These are phyloP conservation scores for Penicillium mononematosum DNA, from an alignment of 495 filamentous ascomycete species.

Conservation along the genomic window DNA sequence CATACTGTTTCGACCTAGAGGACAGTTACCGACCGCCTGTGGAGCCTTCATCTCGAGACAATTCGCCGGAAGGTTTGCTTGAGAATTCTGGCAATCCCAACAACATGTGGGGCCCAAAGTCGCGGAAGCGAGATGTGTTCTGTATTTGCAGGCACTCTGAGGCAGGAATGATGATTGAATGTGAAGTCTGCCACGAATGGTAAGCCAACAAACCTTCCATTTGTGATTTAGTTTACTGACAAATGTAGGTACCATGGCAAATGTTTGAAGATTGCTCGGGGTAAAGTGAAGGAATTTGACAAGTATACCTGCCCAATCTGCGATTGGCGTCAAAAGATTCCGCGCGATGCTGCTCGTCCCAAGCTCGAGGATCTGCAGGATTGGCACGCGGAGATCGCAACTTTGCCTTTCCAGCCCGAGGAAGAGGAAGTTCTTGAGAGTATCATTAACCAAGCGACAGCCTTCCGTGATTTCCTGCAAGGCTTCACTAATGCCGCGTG, in stretches of 20 bases:
- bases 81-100: slow-evolving; percentile 40
- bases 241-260: slow-evolving; percentile 86
- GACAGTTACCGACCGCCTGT: slow-evolving; percentile 88
- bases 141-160: slow-evolving; percentile 94
- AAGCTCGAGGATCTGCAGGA: slow-evolving; percentile 88
- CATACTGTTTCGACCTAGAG: slow-evolving; percentile 86
- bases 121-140: slow-evolving; percentile 75
- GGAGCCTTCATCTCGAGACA: slow-evolving; percentile 85
- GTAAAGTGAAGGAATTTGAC: slow-evolving; percentile 96
- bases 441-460: slow-evolving; percentile 79
- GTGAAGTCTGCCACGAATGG: slow-evolving; percentile 97
- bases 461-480: slow-evolving; percentile 81
- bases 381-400: slow-evolving; percentile 83
- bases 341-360: slow-evolving; percentile 93
- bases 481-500: slow-evolving; percentile 76
- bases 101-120: slow-evolving; percentile 51
- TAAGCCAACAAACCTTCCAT: slow-evolving; percentile 39
- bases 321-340: slow-evolving; percentile 96
- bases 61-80: slow-evolving; percentile 68
- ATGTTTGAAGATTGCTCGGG: slow-evolving; percentile 95
- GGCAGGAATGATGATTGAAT: slow-evolving; percentile 99
- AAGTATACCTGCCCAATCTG: slow-evolving; percentile 99
- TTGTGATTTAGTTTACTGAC: slow-evolving; percentile 16
- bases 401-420: slow-evolving; percentile 91
- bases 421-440: slow-evolving; percentile 81